A percentile compares a stretch with the other conserved stretches of the same genome.
These are phyloP conservation scores for Apiosordaria backusii DNA, from an alignment of 495 filamentous ascomycete genomes.

Conservation along the genomic window DNA sequence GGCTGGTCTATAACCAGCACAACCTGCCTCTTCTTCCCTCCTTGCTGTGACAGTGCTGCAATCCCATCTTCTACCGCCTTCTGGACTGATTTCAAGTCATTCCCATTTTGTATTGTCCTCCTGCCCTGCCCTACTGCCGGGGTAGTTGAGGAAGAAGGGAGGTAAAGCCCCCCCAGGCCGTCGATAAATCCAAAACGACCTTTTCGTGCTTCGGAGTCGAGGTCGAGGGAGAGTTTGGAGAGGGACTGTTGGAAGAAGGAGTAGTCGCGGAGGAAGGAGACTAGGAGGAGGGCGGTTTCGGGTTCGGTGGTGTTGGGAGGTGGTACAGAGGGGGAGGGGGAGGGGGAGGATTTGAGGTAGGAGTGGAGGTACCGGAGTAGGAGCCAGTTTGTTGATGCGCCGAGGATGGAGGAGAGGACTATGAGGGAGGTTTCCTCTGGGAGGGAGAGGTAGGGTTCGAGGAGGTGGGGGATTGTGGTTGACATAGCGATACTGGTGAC, in stretches of 20 bases:
- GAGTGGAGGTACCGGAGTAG: conserved; percentile 60
- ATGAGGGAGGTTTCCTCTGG: conserved; percentile 44
- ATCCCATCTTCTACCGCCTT: not conserved
- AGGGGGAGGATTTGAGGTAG: conserved; percentile 39
- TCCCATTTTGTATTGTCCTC: not conserved
- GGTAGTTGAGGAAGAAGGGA: not conserved
- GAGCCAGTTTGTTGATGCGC: conserved; percentile 73
- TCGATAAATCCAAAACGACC: conserved; percentile 69
- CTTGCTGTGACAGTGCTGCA: not conserved
- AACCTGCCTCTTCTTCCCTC: conserved; percentile 27
- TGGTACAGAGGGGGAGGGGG: not conserved
- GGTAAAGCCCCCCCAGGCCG: conserved; percentile 44
- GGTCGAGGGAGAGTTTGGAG: conserved; percentile 65
- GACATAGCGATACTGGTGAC: conserved; percentile 17
- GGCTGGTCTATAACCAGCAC: conserved; percentile 55
- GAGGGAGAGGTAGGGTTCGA: conserved; percentile 60
- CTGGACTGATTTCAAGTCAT: not conserved
- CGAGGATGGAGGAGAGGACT: conserved; percentile 69
- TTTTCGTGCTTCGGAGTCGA: conserved; percentile 54
- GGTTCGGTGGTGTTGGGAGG: conserved; percentile 4
- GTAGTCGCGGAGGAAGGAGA: conserved; percentile 74
- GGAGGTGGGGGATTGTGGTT: conserved; percentile 52
- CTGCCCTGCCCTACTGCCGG: not conserved
- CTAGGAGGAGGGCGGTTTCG: conserved; percentile 60
- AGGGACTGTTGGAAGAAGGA: conserved; percentile 70